These are phyloP conservation scores for Anaeramoeba flamelloides DNA, from an alignment of 78 protist genomes.

Conservation along the genomic window DNA sequence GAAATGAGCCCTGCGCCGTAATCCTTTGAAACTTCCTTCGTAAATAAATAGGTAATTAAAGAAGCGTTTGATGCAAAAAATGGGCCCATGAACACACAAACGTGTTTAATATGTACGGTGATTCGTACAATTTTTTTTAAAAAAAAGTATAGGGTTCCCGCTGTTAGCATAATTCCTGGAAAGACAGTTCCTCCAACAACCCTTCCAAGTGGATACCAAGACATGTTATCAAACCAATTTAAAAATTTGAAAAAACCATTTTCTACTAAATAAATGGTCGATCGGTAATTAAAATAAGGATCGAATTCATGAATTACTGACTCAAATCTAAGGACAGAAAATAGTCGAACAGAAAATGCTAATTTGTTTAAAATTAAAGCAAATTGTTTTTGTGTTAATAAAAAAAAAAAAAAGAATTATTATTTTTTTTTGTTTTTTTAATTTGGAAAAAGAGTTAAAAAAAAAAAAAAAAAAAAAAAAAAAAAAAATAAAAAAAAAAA, in stretches of 20 bases:
- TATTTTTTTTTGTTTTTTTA: background rate
- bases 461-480: background rate
- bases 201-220: slow-evolving; percentile 98
- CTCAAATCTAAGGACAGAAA: background rate
- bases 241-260: slow-evolving; percentile 67
- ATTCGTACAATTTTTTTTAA: slow-evolving; percentile 46
- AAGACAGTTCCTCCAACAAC: slow-evolving; percentile 89
- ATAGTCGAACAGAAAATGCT: slow-evolving; percentile 1
- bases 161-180: slow-evolving; percentile 87
- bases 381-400: background rate
- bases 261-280: slow-evolving; percentile 67
- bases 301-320: slow-evolving; percentile 37
- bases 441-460: background rate
- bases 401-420: background rate
- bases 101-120: slow-evolving; percentile 63
- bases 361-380: background rate
- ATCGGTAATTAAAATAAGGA: slow-evolving; percentile 50
- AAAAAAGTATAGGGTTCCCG: slow-evolving; percentile 53
- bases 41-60: slow-evolving; percentile 37
- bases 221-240: slow-evolving; percentile 84
- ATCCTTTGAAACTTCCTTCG: slow-evolving; percentile 19
- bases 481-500: background rate
- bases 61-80: slow-evolving; percentile 63
- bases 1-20: slow-evolving; percentile 10
- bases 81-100: slow-evolving; percentile 87